Base-by-base conservation (phyloP, 1,284 basidiomycete species). In the Anthracocystis panici-leucophaei region DNA sequence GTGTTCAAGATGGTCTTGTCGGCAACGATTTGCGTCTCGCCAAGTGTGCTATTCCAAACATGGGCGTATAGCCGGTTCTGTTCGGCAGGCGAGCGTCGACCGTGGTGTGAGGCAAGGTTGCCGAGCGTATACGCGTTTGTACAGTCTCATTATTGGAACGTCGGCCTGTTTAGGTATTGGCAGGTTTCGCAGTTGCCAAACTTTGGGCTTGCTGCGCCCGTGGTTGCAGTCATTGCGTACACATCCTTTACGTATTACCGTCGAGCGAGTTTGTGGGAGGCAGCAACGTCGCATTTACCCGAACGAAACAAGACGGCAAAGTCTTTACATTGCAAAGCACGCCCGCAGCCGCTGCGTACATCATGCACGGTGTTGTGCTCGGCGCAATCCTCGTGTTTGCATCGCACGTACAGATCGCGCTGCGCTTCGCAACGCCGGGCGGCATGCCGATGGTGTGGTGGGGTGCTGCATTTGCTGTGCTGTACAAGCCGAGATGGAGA, bases 101-200 rank as follows among this genome's bases (percentile, higher is more conserved):
- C 87, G 2, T 97, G 94, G 95, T 97, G 95, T 84, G 56, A 80
- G 0, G 68, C 81, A 0, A 49, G 80, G 3, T 76, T 91, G 1
- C 93, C 94, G 0, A 88, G 90, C 16, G 90, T 93, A 49, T 98
- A 98, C 84, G 87, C 89, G n/a, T 90, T 92, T 79, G 92, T 93
- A 1, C 96, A 98, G 85, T 86, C 86, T 0, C 87, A 89, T 50
- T 98, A 98, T 86, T 99, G 96, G 88, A 88, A 93, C 84, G 88
- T 90, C 67, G 95, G 95, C 6, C 90, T 94, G 68, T 86, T 97
- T 63, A 89, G 88, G 0, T 98, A 99, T 86, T 99, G 94, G 94
- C 91, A 91, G 0, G 62, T 87, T 5, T 86, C 89, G 29, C 95
- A 98, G 84, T 72, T 93, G 2, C 96, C 96, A 33, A 97, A 98